Conservation (phyloP, 768 basidiomycete species). For the Tulasnella calospora region DNA sequence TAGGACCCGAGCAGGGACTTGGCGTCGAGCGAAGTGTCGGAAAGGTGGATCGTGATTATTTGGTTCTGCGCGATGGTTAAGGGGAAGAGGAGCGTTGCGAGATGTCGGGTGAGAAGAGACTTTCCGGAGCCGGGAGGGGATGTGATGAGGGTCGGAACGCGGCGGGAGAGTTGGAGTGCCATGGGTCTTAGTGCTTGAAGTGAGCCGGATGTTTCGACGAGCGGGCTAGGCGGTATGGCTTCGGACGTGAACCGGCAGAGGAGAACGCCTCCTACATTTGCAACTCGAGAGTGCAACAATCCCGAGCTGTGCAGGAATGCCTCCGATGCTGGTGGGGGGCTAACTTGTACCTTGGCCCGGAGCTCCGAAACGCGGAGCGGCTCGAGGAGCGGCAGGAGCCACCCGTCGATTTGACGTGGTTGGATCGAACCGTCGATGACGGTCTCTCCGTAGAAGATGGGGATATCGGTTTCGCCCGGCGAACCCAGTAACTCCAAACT, state of each 20-base stretch:
- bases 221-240: conserved; percentile 27
- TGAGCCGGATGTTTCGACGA: conserved; percentile 59
- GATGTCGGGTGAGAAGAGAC: conserved; percentile 67
- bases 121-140: conserved; percentile 89
- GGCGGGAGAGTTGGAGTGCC: conserved; percentile 58
- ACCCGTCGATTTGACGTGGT: conserved; percentile 55
- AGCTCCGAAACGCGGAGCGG: conserved; percentile 51
- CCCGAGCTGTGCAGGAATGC: neutral
- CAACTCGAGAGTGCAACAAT: conserved; percentile 46
- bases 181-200: conserved; percentile 55
- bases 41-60: conserved; percentile 81
- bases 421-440: conserved; percentile 38
- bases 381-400: conserved; percentile 75
- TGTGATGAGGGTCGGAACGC: conserved; percentile 74
- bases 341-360: conserved; percentile 43
- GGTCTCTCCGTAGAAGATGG: conserved; percentile 48
- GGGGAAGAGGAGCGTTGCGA: conserved; percentile 55
- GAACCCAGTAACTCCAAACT: conserved; percentile 62
- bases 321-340: conserved; percentile 45
- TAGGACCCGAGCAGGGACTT: conserved; percentile 80
- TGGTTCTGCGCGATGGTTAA: conserved; percentile 45
- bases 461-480: conserved; percentile 55
- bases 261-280: conserved; percentile 58
- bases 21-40: conserved; percentile 73
- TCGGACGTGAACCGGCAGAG: conserved; percentile 29